Base-by-base conservation (phyloP, 768 basidiomycete genomes). In the Flagelloscypha sp. region DNA sequence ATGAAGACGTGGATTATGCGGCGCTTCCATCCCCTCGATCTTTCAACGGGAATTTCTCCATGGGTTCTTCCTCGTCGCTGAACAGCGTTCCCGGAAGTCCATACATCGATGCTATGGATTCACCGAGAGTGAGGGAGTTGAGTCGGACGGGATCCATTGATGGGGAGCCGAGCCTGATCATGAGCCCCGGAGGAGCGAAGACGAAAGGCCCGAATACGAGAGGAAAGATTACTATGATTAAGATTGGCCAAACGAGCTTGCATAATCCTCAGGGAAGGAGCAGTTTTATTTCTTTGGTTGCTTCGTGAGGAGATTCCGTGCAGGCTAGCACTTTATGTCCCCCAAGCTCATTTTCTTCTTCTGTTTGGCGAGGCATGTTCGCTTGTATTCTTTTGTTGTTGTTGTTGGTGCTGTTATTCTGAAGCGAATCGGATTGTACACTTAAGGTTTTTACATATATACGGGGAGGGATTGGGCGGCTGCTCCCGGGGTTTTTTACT, bases 241-340 rank as follows among this genome's bases (percentile, higher is more conserved):
- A 98, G 59, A 93, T 99, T 53, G 89, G 93, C 4, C 92, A 97
- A 60, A 93, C 90, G 21, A 75, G 76, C 45, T 57, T 99, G 53
- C 94, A 95, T 50, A 99, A 98, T 58, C 78, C 92, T 0, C 74
- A 76, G 2, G 94, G 94, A 3, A 68, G 84, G 30, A 85, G 87
- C 49, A 92, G 87, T 49, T 98, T 86, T 87, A 92, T 95, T 38
- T 18, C 7, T 24, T 16, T n/a, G 32, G 22, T 33, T 18, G 15
- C 31, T 20, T 35, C 40, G 39, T 49, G 27, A 27, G 29, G 27
- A 30, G 31, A 29, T 33, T 33, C 23, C 27, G 30, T 11, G 5
- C 32, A 16, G 22, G 36, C 25, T 27, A 18, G 27, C 21, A 16
- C 29, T 25, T 18, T 11, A 37, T 30, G 31, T 42, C 37, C 28